A percentile compares a stretch with the other conserved stretches of the same genome.
These are phyloP conservation scores for Gentiana macrophylla DNA, from an alignment of 257 asterid genomes.

Conservation along the genomic window DNA sequence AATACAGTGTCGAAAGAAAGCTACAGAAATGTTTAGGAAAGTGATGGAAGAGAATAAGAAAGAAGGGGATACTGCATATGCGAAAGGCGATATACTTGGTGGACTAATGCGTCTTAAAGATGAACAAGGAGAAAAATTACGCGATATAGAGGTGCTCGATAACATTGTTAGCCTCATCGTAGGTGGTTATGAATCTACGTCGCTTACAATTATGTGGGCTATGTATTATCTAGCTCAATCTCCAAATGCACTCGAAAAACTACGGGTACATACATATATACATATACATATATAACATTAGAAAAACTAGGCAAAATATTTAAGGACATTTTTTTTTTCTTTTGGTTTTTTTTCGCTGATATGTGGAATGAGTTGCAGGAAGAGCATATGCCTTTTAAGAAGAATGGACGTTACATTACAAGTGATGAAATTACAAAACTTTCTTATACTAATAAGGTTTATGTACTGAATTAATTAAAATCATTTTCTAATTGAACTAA, in stretches of 20 bases:
- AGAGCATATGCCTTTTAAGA: constrained; percentile 30
- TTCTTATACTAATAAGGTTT: constrained; percentile 41
- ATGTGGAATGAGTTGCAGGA: constrained; percentile 21
- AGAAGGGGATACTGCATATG: not conserved
- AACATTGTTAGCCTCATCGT: constrained; percentile 17
- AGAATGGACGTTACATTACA: constrained; percentile 35
- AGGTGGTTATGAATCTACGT: constrained; percentile 18
- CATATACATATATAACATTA: not conserved
- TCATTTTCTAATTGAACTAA: not conserved
- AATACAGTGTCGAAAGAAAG: constrained; percentile 46
- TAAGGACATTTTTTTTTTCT: not conserved
- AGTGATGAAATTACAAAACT: constrained; percentile 33
- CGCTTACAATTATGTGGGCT: constrained; percentile 17
- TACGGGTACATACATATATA: not conserved
- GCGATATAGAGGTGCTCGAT: constrained; percentile 16
- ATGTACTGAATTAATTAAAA: constrained; percentile 7
- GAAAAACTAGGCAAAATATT: not conserved
- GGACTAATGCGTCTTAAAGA: constrained; percentile 6
- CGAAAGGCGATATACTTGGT: constrained; percentile 7
- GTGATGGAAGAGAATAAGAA: constrained; percentile 39
- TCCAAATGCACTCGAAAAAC: constrained; percentile 7
- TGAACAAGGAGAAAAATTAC: constrained; percentile 14
- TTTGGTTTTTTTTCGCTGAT: too few relatives aligned
- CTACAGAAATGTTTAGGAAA: constrained; percentile 19
- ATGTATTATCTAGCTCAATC: constrained; percentile 14